Evolutionary conservation across 2,329 filamentous ascomycete genomes (phyloP), one percentile per base, ranked within the genome.

Genomic region (Furcasterigmium furcatum): DNA sequence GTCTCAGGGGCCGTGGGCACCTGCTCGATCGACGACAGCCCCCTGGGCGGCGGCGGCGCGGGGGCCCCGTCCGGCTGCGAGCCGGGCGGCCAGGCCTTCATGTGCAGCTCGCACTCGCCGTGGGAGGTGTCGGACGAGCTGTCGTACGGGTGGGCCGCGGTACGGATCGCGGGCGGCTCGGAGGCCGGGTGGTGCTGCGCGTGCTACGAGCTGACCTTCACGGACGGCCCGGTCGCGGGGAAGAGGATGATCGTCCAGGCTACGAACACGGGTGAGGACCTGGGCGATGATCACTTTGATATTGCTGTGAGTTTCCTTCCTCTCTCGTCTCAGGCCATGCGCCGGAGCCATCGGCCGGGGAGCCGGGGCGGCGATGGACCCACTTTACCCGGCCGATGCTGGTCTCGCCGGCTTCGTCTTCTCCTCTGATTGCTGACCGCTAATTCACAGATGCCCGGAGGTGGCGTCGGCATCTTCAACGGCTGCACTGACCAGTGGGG

Each of bases 241-340:
- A 82, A 83, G 67, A 79, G 71, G 58, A 74, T 82, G 72, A 69
- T 82, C 34, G 72, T 83, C 25, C 79, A 83, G 63, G 77, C 77
- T 9, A 79, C 74, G 14, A 83, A 82, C 55, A 82, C 77, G 14
- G 79, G 77, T 4, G 70, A 66, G 10, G 77, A 81, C 52, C 59
- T 81, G 45, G 71, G 70, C 4, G 58, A 67, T 42, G 78, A 79
- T 50, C 77, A 80, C 51, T 81, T 80, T 57, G 76, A 80, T 60
- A 57, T 81, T 46, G 68, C 68, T 25, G 65, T 69, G 53, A 20
- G 64, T 60, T 22, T 30, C 30, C 30, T 13, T 16, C 8, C n/a
- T 34, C 30, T 34, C 24, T n/a, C n/a, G n/a, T n/a, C n/a, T n/a
- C n/a, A n/a, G n/a, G n/a, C n/a, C 19, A 7, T 16, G 7, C 8